Evolutionary conservation across 306 rosid species (phyloP), one percentile per base, ranked within the genome.

Genomic region (Elaeagnus macrophylla): DNA sequence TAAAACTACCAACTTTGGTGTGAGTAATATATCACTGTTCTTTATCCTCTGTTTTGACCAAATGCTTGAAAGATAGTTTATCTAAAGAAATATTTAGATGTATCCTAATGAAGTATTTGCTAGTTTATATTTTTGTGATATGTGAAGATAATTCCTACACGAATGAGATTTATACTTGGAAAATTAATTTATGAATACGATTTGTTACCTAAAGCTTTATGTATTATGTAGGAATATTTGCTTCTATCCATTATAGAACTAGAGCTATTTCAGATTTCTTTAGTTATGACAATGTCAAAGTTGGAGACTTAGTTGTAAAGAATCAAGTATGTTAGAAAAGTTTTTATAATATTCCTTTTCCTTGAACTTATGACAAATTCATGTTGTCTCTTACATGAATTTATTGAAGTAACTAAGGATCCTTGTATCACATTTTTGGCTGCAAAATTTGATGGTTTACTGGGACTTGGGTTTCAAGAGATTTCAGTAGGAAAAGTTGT

Each of bases 381-480:
- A 14, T 44, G 47, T 39, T 52, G 64, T 62, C 57, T 48, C 56
- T 65, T 12, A 68, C 76, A 91, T 96, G 80, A 71, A 39, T 79
- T 91, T 67, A 91, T 91, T 57, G 99, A 91, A 70, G 83, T 93
- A 64, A 86, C 96, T 63, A 75, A 59, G 37, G 82, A 77, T 69
- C 94, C 93, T 53, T 77, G 97, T 58, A 35, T 69, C 49, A 74
- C 85, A 51, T 91, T 91, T 74, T 42, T 81, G 63, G 52, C 77
- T 8, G 93, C 87, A 45, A 86, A 82, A 78, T 91, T 87, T 48
- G 99, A 91, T 76, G 99, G 99, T 46, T 40, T 91, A 44, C 60
- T 91, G 20, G 99, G 99, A 63, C 96, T 91, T 61, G 99, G 95
- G 64, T 91, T 91, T 77, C 93, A 78, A 66, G 99, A 91, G 80